Conservation (phyloP, 1,284 basidiomycete genomes). For the Ustilago bromivora region DNA sequence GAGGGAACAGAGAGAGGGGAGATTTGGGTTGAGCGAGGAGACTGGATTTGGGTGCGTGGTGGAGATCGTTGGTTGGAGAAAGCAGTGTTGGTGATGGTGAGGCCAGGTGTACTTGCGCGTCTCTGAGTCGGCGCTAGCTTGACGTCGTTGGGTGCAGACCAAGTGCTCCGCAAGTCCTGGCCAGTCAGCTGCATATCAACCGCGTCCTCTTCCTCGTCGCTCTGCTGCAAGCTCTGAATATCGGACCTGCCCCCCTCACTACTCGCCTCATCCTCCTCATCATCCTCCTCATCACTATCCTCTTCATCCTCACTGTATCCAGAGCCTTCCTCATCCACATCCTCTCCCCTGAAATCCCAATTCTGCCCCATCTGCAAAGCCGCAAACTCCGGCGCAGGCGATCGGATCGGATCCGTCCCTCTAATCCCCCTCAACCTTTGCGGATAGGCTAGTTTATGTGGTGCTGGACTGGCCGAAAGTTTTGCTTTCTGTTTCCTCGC, state of each 20-base stretch:
- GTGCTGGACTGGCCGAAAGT: constrained; percentile 47
- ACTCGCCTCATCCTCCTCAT: constrained; percentile 19
- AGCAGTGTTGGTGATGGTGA: background rate
- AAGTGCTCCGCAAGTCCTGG: background rate
- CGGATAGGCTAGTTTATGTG: constrained; percentile 36
- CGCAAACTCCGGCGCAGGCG: constrained; percentile 35
- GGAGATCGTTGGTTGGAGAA: constrained; percentile 14
- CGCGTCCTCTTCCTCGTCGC: constrained; percentile 10
- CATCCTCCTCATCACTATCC: constrained; percentile 26
- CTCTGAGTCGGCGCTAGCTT: constrained; percentile 1
- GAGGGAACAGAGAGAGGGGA: constrained; percentile 21
- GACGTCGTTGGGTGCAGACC: background rate
- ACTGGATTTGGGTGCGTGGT: background rate
- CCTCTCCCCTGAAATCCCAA: constrained; percentile 12
- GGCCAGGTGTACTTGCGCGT: constrained; percentile 6
- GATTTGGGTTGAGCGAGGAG: constrained; percentile 12
- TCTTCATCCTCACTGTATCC: constrained; percentile 56
- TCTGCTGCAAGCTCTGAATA: constrained; percentile 18
- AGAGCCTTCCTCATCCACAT: constrained; percentile 27
- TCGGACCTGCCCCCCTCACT: constrained; percentile 14
- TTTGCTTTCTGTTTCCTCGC: constrained; percentile 20
- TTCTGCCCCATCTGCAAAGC: background rate
- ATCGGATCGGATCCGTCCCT: constrained; percentile 39
- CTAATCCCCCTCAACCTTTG: constrained; percentile 42
- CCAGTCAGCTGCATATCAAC: background rate